These are phyloP conservation scores for Cyberlindnera petersonii DNA, from an alignment of 805 yeast genomes.

Conservation along the genomic window DNA sequence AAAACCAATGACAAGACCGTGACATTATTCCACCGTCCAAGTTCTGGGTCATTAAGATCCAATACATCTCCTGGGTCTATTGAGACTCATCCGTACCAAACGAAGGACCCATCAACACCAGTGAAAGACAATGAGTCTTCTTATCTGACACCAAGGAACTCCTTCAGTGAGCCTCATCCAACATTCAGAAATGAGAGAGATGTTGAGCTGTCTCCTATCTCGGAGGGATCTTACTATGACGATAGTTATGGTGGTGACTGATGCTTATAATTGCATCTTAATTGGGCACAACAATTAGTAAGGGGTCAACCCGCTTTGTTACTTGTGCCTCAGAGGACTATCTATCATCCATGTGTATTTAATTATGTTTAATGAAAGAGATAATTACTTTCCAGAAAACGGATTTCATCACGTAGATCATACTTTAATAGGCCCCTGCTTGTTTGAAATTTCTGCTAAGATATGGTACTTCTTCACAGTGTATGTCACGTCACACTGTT, in stretches of 20 bases:
- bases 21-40: constrained; percentile 32
- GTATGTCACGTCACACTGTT: no score
- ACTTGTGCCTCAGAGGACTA: no score
- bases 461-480: no score
- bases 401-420: no score
- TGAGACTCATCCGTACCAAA: background rate
- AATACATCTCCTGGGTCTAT: background rate
- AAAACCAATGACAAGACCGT: constrained; percentile 37
- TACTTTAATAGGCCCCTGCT: no score
- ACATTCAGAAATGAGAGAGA: constrained; percentile 17
- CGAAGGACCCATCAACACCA: background rate
- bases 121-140: constrained; percentile 7
- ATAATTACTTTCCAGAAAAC: background rate
- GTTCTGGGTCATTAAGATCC: constrained; percentile 4
- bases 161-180: constrained; percentile 24
- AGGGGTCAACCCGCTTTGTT: no score
- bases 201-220: constrained; percentile 26
- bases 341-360: no score
- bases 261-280: background rate
- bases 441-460: no score
- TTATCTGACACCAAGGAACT: constrained; percentile 23
- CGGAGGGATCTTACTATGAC: constrained; percentile 25
- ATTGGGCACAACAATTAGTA: no score
- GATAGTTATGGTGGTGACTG: constrained; percentile 6
- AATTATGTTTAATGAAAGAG: no score